Evolutionary conservation across 768 basidiomycete genomes (phyloP).

Genomic region (Porphyrellus cyaneotinctus): DNA sequence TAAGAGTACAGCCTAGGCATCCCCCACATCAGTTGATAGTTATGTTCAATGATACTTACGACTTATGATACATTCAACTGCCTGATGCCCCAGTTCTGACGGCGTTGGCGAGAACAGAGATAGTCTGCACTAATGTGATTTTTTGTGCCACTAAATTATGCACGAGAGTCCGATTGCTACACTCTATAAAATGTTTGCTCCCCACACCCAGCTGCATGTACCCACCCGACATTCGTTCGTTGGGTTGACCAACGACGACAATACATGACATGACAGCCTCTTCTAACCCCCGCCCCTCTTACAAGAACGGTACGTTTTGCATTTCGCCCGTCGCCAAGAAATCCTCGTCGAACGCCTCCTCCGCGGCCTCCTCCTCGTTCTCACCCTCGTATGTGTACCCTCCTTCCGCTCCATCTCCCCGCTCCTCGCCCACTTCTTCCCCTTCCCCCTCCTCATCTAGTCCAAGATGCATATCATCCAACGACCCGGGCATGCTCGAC

Average conservation of each 20-base stretch:
- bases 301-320: constrained; percentile 71
- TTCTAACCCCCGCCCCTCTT: neutral
- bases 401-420: constrained; percentile 30
- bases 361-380: constrained; percentile 60
- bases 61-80: too few relatives aligned
- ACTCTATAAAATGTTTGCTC: too few relatives aligned
- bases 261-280: neutral
- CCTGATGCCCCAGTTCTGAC: too few relatives aligned
- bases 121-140: too few relatives aligned
- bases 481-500: constrained; percentile 83
- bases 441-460: constrained; percentile 50
- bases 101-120: too few relatives aligned
- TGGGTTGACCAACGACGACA: neutral
- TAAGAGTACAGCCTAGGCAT: too few relatives aligned
- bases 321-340: constrained; percentile 78
- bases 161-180: too few relatives aligned
- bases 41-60: too few relatives aligned
- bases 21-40: too few relatives aligned
- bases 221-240: neutral
- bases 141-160: too few relatives aligned
- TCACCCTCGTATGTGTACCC: constrained; percentile 35
- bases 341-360: constrained; percentile 77
- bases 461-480: constrained; percentile 59
- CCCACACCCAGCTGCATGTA: neutral
- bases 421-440: constrained; percentile 31